phyloP scores from a whole-genome alignment of 352 stramenopile species.

The Globisporangium nunn region DNA sequence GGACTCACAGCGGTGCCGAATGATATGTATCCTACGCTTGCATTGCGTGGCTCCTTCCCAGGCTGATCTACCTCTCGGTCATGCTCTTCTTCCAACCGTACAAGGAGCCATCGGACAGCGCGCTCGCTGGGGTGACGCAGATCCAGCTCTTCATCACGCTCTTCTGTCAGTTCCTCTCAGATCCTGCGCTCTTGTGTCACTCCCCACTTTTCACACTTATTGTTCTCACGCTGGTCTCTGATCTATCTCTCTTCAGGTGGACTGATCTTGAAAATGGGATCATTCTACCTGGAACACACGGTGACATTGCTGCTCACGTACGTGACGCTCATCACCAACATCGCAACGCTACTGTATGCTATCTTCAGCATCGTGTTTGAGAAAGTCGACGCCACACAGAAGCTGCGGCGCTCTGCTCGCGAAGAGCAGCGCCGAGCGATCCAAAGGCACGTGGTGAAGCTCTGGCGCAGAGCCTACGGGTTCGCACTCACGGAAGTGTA shows the following conservation, averaged over 20 bases:
- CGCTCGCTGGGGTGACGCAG: slow-evolving; percentile 51
- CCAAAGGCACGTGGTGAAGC: slow-evolving; percentile 30
- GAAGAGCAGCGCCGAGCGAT: slow-evolving; percentile 47
- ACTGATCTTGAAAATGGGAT: slow-evolving; percentile 62
- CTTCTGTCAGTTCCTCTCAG: slow-evolving; percentile 41
- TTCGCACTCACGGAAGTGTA: slow-evolving; percentile 58
- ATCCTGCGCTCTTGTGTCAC: neutral
- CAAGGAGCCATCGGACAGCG: slow-evolving; percentile 52
- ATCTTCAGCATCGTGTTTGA: slow-evolving; percentile 55
- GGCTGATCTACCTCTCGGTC: slow-evolving; percentile 66
- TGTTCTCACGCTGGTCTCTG: neutral
- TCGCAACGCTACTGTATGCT: slow-evolving; percentile 38
- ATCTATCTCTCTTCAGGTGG: slow-evolving; percentile 26
- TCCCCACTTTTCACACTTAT: neutral
- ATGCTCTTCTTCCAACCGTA: slow-evolving; percentile 71
- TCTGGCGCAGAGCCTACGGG: slow-evolving; percentile 51
- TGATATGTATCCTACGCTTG: neutral
- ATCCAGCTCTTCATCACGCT: slow-evolving; percentile 78
- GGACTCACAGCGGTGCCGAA: neutral
- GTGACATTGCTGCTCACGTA: slow-evolving; percentile 48
- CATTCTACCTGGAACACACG: slow-evolving; percentile 28
- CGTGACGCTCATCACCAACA: slow-evolving; percentile 43
- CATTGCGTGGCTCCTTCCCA: slow-evolving; percentile 9
- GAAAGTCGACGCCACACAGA: slow-evolving; percentile 27
- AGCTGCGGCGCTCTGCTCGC: slow-evolving; percentile 19